phyloP scores from a whole-genome alignment of 257 asterid genomes.

The Petrea volubilis region DNA sequence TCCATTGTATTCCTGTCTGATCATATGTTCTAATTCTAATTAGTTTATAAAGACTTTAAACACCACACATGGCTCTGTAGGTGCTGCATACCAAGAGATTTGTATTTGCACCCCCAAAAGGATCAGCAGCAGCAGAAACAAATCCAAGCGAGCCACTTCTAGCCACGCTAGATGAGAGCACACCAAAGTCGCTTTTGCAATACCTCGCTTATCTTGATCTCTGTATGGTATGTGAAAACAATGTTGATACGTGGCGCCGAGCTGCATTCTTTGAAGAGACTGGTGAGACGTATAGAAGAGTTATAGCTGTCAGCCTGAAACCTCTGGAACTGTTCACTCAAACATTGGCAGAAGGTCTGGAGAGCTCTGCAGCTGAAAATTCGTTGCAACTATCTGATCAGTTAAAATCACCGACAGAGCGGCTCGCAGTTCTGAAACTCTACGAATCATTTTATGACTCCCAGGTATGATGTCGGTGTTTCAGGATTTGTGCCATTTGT shows the following conservation, averaged over 20 bases:
- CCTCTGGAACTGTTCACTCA: conserved; percentile 73
- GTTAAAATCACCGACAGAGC: conserved; percentile 60
- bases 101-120: conserved; percentile 90
- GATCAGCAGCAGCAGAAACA: conserved; percentile 97
- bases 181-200: conserved; percentile 82
- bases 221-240: conserved; percentile 84
- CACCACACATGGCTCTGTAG: conserved; percentile 39
- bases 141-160: conserved; percentile 90
- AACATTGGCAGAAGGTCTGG: conserved; percentile 64
- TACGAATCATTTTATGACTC: conserved; percentile 61
- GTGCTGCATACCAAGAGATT: conserved; percentile 83
- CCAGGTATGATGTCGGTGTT: conserved; percentile 58
- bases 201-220: conserved; percentile 93
- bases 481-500: neutral
- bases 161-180: conserved; percentile 74
- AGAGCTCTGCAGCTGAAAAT: conserved; percentile 58
- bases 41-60: neutral
- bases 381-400: conserved; percentile 74
- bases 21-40: neutral
- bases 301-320: conserved; percentile 60
- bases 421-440: conserved; percentile 57
- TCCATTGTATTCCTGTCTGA: neutral
- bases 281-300: conserved; percentile 87
- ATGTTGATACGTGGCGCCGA: conserved; percentile 96
- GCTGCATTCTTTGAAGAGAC: conserved; percentile 97